Conservation (phyloP, 495 filamentous ascomycete genomes). For the Rostrohypoxylon terebratum region DNA sequence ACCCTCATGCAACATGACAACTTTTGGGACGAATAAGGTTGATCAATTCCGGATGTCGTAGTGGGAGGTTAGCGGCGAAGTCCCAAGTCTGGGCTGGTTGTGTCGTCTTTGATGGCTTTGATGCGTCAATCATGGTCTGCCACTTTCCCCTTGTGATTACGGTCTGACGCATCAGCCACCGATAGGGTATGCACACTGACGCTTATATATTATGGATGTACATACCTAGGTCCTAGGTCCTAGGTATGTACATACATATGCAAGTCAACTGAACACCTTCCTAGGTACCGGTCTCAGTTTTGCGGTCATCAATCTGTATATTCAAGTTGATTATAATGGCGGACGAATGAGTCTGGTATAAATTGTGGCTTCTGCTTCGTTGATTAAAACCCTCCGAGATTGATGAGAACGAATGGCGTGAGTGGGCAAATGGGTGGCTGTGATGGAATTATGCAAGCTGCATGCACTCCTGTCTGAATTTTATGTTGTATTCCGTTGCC, state of each 20-base stretch:
- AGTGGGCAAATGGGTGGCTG: slow-evolving; percentile 25
- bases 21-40: slow-evolving; percentile 32
- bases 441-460: slow-evolving; percentile 41
- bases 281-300: background rate
- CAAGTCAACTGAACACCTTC: background rate
- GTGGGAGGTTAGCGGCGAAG: slow-evolving; percentile 26
- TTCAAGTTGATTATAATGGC: background rate
- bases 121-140: slow-evolving; percentile 5
- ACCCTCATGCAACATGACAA: slow-evolving; percentile 33
- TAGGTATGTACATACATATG: background rate
- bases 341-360: slow-evolving; percentile 24
- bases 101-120: slow-evolving; percentile 19
- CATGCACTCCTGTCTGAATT: slow-evolving; percentile 46
- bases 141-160: slow-evolving; percentile 10
- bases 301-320: slow-evolving; percentile 2
- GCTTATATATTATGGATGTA: background rate
- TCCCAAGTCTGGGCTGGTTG: slow-evolving; percentile 14
- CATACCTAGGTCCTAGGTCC: no score
- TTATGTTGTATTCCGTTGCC: slow-evolving; percentile 25
- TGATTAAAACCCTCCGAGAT: slow-evolving; percentile 34
- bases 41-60: slow-evolving; percentile 30
- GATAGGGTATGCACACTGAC: background rate
- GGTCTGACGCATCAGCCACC: slow-evolving; percentile 18
- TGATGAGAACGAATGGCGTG: background rate
- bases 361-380: slow-evolving; percentile 32